Percentiles rank a stretch among this genome's conserved stretches.
These are phyloP conservation scores for Gypsophila paniculata DNA, from an alignment of 179 eudicot genomes.

Conservation along the genomic window DNA sequence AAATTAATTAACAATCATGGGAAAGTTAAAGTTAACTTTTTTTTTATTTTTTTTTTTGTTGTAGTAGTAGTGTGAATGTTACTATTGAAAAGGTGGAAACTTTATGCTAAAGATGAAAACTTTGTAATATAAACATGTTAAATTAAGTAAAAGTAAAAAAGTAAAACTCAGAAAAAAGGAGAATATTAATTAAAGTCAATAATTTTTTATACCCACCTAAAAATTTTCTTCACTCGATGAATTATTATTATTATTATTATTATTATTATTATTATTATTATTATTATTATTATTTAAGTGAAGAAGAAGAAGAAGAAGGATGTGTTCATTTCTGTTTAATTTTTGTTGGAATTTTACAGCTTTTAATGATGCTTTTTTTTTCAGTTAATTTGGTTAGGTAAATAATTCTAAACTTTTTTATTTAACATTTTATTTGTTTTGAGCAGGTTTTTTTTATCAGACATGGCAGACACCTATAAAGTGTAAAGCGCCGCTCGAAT, in stretches of 20 bases:
- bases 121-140: conserved; percentile 15
- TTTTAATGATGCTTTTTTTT: not conserved
- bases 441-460: not conserved
- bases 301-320: not conserved
- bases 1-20: conserved; percentile 3
- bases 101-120: conserved; percentile 10
- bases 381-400: not conserved
- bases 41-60: too few relatives aligned
- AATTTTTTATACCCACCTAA: conserved; percentile 14
- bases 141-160: conserved; percentile 14
- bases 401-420: not conserved
- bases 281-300: not conserved
- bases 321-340: not conserved
- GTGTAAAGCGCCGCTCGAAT: conserved; percentile 17
- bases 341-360: not conserved
- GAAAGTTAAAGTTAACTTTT: not conserved
- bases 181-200: conserved; percentile 9
- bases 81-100: not conserved
- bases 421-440: not conserved
- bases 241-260: too few relatives aligned
- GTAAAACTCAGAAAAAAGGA: not conserved
- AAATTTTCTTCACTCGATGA: conserved; percentile 2
- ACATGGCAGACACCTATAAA: not conserved
- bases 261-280: too few relatives aligned
- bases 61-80: not conserved